Conservation (phyloP, 2,329 filamentous ascomycete genomes). For the Arthrobotrys musiformis region DNA sequence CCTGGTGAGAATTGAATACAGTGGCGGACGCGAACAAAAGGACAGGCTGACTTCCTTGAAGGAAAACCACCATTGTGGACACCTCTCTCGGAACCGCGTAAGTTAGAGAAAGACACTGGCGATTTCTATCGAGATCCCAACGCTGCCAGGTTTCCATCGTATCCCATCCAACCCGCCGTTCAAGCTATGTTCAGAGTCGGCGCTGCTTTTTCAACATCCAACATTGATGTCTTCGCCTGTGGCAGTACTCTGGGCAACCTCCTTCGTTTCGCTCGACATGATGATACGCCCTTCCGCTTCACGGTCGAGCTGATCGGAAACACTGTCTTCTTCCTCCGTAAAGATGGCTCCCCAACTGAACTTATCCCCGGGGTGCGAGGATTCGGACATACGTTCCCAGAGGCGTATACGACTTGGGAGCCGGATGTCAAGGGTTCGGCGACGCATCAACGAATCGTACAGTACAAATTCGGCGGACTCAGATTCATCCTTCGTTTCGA, state of each 20-base stretch:
- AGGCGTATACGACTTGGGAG: conserved; percentile 74
- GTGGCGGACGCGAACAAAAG: conserved; percentile 21
- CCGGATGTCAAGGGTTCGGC: conserved; percentile 63
- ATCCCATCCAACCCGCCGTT: conserved; percentile 68
- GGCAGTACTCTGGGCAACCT: conserved; percentile 72
- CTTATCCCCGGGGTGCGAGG: conserved; percentile 69
- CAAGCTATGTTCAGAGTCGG: conserved; percentile 63
- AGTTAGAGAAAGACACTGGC: conserved; percentile 65
- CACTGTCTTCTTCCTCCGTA: conserved; percentile 73
- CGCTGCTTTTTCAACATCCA: conserved; percentile 61
- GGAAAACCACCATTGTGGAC: conserved; percentile 68
- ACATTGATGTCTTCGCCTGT: conserved; percentile 71
- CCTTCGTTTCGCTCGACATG: conserved; percentile 67
- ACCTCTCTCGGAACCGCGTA: conserved; percentile 61
- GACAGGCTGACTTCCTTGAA: conserved; percentile 58
- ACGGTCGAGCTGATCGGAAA: conserved; percentile 69
- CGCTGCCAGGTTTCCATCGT: conserved; percentile 66
- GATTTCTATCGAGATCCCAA: conserved; percentile 69
- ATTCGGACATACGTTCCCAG: conserved; percentile 75
- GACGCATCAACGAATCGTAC: conserved; percentile 39
- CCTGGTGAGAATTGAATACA: conserved; percentile 62
- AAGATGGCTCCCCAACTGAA: conserved; percentile 71
- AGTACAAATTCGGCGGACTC: conserved; percentile 41
- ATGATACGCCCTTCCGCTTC: conserved; percentile 69
- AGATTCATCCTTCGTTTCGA: conserved; percentile 34